phyloP scores from a whole-genome alignment of 2,329 filamentous ascomycete genomes.

The Thielaviopsis musarum region DNA sequence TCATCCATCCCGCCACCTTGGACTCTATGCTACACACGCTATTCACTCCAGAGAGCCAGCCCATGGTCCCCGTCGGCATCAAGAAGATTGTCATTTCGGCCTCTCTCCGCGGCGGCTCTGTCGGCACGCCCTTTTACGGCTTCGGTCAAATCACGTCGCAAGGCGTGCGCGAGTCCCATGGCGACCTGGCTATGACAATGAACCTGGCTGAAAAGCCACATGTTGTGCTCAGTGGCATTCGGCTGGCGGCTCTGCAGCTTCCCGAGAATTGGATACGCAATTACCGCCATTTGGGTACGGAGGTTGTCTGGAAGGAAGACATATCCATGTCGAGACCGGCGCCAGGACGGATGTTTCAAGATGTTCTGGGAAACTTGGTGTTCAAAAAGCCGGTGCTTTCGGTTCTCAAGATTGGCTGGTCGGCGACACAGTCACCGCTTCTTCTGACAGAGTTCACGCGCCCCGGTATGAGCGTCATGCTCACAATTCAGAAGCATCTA shows the following conservation, averaged over 20 bases:
- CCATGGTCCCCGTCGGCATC: slow-evolving; percentile 34
- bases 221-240: slow-evolving; percentile 29
- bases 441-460: not conserved
- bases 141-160: slow-evolving; percentile 23
- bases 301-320: slow-evolving; percentile 31
- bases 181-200: slow-evolving; percentile 28
- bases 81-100: slow-evolving; percentile 30
- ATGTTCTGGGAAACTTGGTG: slow-evolving; percentile 20
- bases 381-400: slow-evolving; percentile 24
- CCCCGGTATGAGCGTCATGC: not conserved
- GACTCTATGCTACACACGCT: slow-evolving; percentile 39
- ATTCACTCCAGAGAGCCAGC: slow-evolving; percentile 26
- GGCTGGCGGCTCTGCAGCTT: slow-evolving; percentile 18
- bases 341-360: slow-evolving; percentile 10
- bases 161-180: slow-evolving; percentile 24
- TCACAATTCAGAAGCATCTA: not conserved
- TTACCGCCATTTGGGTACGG: slow-evolving; percentile 31
- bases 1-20: slow-evolving; percentile 41
- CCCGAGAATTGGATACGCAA: slow-evolving; percentile 27
- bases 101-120: slow-evolving; percentile 17
- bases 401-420: slow-evolving; percentile 23
- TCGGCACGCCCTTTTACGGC: slow-evolving; percentile 23
- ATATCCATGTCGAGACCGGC: slow-evolving; percentile 15
- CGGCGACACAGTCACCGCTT: not conserved
- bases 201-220: slow-evolving; percentile 18